Base-by-base conservation (phyloP, 441 rosid genomes). In the Geranium incanum region DNA sequence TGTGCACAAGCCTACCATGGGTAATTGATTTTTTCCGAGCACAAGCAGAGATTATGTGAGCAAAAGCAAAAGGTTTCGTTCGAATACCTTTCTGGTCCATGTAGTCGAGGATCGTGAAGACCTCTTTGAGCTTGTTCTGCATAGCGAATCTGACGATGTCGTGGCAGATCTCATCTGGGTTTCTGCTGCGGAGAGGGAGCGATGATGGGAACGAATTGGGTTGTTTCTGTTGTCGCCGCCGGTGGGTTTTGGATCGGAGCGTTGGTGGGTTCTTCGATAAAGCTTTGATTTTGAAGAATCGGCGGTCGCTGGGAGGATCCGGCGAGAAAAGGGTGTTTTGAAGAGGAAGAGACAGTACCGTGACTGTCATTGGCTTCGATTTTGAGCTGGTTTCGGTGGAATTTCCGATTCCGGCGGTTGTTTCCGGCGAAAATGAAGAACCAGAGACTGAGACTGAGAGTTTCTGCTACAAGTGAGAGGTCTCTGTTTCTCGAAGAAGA, bases 11-110 rank as follows among this genome's bases (percentile, higher is more conserved):
- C 69, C 76, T 88, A 9, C 91, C 98, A 45, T 81, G 80, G 2
- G 57, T 0, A 36, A 93, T 59, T 1, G 89, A 86, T 71, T 86
- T 93, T 23, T 74, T 76, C 64, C 93, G 91, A 75, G 84, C 81
- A n/a, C 97, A 88, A 38, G 97, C 91, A 5, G 87, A 85, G 33
- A 91, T 83, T 57, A 91, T 88, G 1, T 90, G 75, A 64, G 95
- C 86, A 78, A 88, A 89, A 48, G 97, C 86, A n/a, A 92, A 88
- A 71, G 78, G 78, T 39, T 93, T 89, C 12, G 88, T 85, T 0
- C 97, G 98, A 57, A 93, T 85, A 12, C 98, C 98, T 33, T 86
- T 74, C 41, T 84, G 94, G 2, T 91, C 94, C 71, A 88, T 72
- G 79, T 91, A 87, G 78, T 93, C 93, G 48, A 93, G 77, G 68